Percentiles rank a stretch among this genome's conserved stretches.
These are phyloP conservation scores for Triangularia setosa DNA, from an alignment of 2,329 filamentous ascomycete genomes.

Conservation along the genomic window DNA sequence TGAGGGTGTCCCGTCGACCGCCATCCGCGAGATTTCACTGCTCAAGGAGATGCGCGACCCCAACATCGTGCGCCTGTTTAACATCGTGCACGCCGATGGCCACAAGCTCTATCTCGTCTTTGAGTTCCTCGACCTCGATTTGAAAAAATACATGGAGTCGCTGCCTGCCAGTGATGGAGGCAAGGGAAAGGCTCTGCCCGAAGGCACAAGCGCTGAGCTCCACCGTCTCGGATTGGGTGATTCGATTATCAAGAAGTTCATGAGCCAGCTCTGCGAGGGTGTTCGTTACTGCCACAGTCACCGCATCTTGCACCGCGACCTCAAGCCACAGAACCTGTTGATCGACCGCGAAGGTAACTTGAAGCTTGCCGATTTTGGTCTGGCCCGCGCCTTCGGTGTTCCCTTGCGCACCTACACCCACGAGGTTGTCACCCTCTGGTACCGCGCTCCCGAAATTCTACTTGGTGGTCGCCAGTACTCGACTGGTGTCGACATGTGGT, in stretches of 20 bases:
- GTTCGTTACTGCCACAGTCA: constrained; percentile 83
- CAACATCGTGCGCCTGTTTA: constrained; percentile 78
- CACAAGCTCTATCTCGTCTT: constrained; percentile 90
- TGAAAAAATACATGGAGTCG: constrained; percentile 94
- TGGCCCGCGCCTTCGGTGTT: constrained; percentile 85
- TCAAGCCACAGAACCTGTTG: constrained; percentile 83
- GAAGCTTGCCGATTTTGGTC: constrained; percentile 80
- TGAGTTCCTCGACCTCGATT: constrained; percentile 80
- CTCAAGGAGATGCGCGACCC: constrained; percentile 90
- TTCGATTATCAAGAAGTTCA: constrained; percentile 85
- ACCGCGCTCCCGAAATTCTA: constrained; percentile 80
- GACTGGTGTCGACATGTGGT: constrained; percentile 94
- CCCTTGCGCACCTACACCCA: constrained; percentile 85
- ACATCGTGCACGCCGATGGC: constrained; percentile 88
- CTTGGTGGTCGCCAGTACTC: constrained; percentile 85
- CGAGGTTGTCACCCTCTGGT: constrained; percentile 89
- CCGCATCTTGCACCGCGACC: constrained; percentile 75
- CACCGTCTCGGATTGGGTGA: constrained; percentile 68
- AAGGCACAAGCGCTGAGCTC: constrained; percentile 62
- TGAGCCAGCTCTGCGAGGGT: constrained; percentile 77
- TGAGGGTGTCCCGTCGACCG: constrained; percentile 83
- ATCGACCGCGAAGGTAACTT: constrained; percentile 83
- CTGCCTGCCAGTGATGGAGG: constrained; percentile 77
- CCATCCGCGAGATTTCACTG: constrained; percentile 86
- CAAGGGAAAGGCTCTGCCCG: constrained; percentile 74